Evolutionary conservation across 371 early-diverging fungal species (phyloP).

Genomic region (Saksenaea oblongispora): DNA sequence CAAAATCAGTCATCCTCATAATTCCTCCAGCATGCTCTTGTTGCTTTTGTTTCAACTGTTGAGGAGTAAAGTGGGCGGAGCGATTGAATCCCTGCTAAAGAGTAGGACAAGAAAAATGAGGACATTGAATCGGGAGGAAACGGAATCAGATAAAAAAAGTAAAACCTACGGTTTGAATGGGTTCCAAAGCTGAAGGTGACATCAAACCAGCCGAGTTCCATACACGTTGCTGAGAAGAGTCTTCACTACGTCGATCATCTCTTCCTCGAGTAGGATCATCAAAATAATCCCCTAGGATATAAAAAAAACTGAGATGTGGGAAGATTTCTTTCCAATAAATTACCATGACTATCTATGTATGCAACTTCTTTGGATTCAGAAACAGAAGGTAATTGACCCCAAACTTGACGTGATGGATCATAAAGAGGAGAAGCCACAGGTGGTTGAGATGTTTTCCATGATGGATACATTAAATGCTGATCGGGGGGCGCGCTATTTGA

Average conservation of each 20-base stretch:
- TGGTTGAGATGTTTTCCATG: background rate
- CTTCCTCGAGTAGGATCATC: background rate
- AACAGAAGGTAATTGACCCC: background rate
- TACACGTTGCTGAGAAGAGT: background rate
- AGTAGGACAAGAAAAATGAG: background rate
- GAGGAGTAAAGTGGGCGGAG: background rate
- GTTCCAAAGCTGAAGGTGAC: background rate
- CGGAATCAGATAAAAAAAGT: background rate
- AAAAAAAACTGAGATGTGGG: background rate
- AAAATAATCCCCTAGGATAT: background rate
- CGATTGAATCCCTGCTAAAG: constrained; percentile 1
- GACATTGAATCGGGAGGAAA: background rate
- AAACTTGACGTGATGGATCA: constrained; percentile 7
- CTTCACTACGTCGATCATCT: constrained; percentile 1
- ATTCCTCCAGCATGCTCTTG: constrained; percentile 6
- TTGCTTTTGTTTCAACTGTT: background rate
- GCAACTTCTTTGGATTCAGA: background rate
- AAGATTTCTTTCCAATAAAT: background rate
- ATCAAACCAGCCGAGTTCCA: constrained; percentile 2
- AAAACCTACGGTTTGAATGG: background rate
- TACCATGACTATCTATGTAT: background rate
- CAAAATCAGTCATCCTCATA: background rate
- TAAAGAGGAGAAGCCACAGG: constrained; percentile 8
- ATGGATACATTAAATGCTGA: constrained; percentile 11
- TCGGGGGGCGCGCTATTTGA: constrained; percentile 24